phyloP scores from a whole-genome alignment of 306 rosid genomes.

The Fagus sylvatica region DNA sequence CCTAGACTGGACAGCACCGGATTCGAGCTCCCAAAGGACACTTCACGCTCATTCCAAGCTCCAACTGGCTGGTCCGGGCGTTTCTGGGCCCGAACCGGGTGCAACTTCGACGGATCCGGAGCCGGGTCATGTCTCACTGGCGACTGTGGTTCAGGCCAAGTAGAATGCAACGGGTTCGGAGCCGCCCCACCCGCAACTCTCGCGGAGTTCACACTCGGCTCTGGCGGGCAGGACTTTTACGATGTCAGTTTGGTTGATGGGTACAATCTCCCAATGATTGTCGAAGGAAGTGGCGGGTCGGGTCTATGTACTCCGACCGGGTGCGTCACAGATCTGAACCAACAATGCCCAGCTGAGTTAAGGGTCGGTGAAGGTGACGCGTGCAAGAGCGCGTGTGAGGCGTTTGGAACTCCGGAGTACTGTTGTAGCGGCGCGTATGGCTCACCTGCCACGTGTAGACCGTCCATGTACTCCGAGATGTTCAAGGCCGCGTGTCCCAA shows the following conservation, averaged over 20 bases:
- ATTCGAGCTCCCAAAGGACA: slow-evolving; percentile 73
- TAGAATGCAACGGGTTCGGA: slow-evolving; percentile 91
- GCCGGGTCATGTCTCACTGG: slow-evolving; percentile 80
- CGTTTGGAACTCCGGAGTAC: slow-evolving; percentile 84
- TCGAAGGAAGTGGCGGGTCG: slow-evolving; percentile 82
- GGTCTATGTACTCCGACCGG: slow-evolving; percentile 81
- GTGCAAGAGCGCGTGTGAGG: slow-evolving; percentile 97
- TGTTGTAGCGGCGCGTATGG: slow-evolving; percentile 70
- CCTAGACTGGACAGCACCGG: slow-evolving; percentile 74
- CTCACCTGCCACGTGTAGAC: slow-evolving; percentile 48
- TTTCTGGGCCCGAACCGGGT: slow-evolving; percentile 87
- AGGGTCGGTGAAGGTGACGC: slow-evolving; percentile 66
- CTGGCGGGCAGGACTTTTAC: slow-evolving; percentile 84
- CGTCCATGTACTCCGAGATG: slow-evolving; percentile 65
- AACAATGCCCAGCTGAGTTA: slow-evolving; percentile 75
- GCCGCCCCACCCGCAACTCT: slow-evolving; percentile 87
- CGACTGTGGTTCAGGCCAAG: slow-evolving; percentile 81
- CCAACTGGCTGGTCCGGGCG: slow-evolving; percentile 99
- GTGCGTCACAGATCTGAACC: slow-evolving; percentile 78
- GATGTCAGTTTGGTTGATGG: slow-evolving; percentile 99
- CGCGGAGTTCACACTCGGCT: slow-evolving; percentile 92
- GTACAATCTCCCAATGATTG: slow-evolving; percentile 75
- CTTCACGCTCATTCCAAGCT: slow-evolving; percentile 70
- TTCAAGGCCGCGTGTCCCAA: slow-evolving; percentile 59
- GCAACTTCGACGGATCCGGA: slow-evolving; percentile 74